Conservation (phyloP, 345 rosid species). For the Rhodamnia rubescens region DNA sequence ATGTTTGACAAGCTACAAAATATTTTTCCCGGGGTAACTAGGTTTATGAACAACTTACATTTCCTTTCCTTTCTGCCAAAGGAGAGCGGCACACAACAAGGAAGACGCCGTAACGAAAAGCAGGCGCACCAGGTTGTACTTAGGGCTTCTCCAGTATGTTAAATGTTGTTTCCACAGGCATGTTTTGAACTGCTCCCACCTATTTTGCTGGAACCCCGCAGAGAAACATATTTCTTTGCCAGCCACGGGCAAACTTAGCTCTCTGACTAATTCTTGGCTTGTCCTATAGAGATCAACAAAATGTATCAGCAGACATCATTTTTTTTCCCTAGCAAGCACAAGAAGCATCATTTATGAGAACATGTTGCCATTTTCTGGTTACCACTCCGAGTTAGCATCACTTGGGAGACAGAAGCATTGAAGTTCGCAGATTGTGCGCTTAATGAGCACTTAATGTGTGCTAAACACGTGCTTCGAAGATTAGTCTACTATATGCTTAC, state of each 20-base stretch:
- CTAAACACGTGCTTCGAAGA: background rate
- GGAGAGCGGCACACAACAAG: conserved; percentile 11
- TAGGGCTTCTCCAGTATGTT: conserved; percentile 28
- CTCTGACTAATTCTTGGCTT: conserved; percentile 7
- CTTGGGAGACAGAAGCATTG: background rate
- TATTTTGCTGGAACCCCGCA: conserved; percentile 4
- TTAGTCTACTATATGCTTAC: conserved; percentile 1
- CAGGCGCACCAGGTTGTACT: conserved; percentile 14
- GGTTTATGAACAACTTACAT: conserved; percentile 5
- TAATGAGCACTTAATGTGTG: background rate
- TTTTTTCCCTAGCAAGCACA: background rate
- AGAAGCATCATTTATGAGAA: background rate
- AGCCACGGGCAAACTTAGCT: conserved; percentile 1
- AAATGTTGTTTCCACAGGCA: background rate
- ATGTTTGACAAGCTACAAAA: background rate
- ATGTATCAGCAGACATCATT: too few species aligned
- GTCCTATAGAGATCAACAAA: conserved; percentile 1
- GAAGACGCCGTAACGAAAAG: background rate
- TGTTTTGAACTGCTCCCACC: conserved; percentile 17
- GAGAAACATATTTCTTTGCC: conserved; percentile 14
- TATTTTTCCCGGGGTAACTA: background rate
- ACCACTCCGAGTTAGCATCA: background rate
- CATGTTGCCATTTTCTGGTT: background rate
- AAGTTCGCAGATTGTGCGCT: background rate
- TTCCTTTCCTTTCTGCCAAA: conserved; percentile 29